Percentiles rank a stretch among this genome's conserved stretches.
These are phyloP conservation scores for Austropuccinia psidii DNA, from an alignment of 1,284 basidiomycete species.

Conservation along the genomic window DNA sequence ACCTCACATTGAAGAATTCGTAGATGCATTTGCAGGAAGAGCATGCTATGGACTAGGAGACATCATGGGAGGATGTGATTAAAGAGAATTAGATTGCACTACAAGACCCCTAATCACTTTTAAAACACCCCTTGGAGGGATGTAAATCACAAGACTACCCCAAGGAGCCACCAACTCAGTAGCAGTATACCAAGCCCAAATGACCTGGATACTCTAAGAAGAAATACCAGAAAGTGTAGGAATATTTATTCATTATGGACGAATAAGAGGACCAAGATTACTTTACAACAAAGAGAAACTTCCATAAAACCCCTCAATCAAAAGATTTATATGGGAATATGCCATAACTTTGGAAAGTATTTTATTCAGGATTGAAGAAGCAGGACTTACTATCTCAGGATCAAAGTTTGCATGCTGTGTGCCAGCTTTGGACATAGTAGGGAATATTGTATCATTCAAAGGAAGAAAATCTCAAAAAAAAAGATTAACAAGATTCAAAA, in stretches of 20 bases:
- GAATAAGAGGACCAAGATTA: conserved; percentile 1
- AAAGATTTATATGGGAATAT: conserved; percentile 16
- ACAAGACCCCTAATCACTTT: conserved; percentile 1
- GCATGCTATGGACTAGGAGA: conserved; percentile 11
- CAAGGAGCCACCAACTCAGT: conserved; percentile 14
- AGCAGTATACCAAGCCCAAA: conserved; percentile 14
- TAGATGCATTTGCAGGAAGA: conserved; percentile 16
- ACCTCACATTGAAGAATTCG: background rate
- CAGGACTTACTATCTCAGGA: background rate
- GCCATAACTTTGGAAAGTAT: conserved; percentile 6
- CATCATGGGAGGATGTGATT: conserved; percentile 24
- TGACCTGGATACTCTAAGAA: conserved; percentile 8
- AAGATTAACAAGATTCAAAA: no score
- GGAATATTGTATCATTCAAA: no score
- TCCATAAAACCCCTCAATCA: background rate
- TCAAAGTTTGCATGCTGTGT: no score
- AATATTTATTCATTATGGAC: conserved; percentile 28
- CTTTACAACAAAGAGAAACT: conserved; percentile 6
- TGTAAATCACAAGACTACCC: conserved; percentile 1
- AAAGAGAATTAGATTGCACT: conserved; percentile 2
- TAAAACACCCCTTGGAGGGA: conserved; percentile 11
- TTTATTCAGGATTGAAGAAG: no score
- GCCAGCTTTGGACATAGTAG: no score
- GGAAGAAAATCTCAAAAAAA: no score
- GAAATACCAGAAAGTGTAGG: conserved; percentile 1